phyloP scores from a whole-genome alignment of 129 eudicot genomes.

The Flaveria robusta region DNA sequence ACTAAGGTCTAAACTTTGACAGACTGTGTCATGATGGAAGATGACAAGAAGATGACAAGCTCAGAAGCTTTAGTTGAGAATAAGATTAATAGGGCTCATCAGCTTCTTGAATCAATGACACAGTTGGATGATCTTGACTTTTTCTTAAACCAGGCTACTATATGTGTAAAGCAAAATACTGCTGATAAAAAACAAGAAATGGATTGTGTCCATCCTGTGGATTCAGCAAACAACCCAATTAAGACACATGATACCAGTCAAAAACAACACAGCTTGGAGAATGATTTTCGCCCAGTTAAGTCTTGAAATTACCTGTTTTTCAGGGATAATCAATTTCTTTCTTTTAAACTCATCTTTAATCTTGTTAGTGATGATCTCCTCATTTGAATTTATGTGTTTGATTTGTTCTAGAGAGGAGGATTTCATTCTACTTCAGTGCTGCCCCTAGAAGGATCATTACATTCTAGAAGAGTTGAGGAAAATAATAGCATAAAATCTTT shows the following conservation, averaged over 20 bases:
- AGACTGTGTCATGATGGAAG: slow-evolving; percentile 20
- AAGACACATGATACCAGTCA: slow-evolving; percentile 32
- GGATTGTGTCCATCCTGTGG: slow-evolving; percentile 31
- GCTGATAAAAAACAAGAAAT: slow-evolving; percentile 32
- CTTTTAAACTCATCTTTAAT: slow-evolving; percentile 12
- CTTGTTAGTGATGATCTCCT: slow-evolving; percentile 11
- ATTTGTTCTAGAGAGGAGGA: slow-evolving; percentile 45
- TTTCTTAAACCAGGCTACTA: slow-evolving; percentile 56
- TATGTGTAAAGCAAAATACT: slow-evolving; percentile 25
- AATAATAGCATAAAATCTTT: background rate
- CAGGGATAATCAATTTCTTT: background rate
- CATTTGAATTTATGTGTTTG: slow-evolving; percentile 8
- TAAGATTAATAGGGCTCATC: slow-evolving; percentile 32
- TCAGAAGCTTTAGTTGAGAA: slow-evolving; percentile 33
- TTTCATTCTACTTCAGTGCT: slow-evolving; percentile 23
- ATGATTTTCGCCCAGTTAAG: slow-evolving; percentile 49
- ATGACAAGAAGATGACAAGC: slow-evolving; percentile 32
- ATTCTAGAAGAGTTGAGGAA: slow-evolving; percentile 4
- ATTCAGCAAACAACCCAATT: slow-evolving; percentile 32
- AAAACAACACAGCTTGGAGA: slow-evolving; percentile 45
- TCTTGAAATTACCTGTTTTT: slow-evolving; percentile 29
- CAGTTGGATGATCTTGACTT: slow-evolving; percentile 64
- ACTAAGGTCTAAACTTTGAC: slow-evolving; percentile 39
- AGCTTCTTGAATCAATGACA: slow-evolving; percentile 45
- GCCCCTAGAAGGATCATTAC: too few species aligned